Evolutionary conservation across 495 filamentous ascomycete genomes (phyloP).

Genomic region (Podospora conica): DNA sequence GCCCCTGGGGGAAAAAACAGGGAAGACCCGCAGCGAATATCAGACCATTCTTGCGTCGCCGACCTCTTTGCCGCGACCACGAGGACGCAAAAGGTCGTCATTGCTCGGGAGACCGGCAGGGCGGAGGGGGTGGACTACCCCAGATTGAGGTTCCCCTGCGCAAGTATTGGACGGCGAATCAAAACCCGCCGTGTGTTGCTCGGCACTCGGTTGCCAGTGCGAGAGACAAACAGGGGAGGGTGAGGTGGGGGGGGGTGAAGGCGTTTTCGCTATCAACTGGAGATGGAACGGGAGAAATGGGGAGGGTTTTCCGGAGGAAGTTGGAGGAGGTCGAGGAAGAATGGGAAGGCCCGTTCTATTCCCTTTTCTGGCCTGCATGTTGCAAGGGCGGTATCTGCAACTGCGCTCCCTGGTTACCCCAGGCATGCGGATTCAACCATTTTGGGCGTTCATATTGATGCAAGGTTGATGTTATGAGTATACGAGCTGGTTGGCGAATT

Average conservation of each 20-base stretch:
- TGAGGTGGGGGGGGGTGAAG: no score
- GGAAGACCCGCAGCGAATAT: conserved; percentile 1
- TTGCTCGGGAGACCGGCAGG: neutral
- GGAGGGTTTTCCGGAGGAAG: neutral
- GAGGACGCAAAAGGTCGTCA: neutral
- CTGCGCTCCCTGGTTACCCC: neutral
- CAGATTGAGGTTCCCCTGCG: neutral
- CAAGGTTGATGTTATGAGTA: neutral
- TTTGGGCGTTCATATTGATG: neutral
- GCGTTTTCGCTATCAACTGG: neutral
- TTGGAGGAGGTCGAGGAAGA: neutral
- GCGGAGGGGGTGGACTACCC: neutral
- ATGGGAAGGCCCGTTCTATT: neutral
- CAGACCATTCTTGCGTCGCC: conserved; percentile 17
- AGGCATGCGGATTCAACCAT: neutral
- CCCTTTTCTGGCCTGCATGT: neutral
- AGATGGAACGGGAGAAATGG: neutral
- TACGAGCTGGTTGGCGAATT: neutral
- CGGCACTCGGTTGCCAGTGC: neutral
- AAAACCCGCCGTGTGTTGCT: neutral
- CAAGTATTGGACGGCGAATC: neutral
- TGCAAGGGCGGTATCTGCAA: neutral
- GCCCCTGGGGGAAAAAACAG: neutral
- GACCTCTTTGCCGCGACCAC: neutral
- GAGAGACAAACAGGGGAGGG: no score